Percentiles rank a stretch among this genome's conserved stretches.
Conservation (phyloP, 495 filamentous ascomycete genomes). For the Rostrohypoxylon terebratum region DNA sequence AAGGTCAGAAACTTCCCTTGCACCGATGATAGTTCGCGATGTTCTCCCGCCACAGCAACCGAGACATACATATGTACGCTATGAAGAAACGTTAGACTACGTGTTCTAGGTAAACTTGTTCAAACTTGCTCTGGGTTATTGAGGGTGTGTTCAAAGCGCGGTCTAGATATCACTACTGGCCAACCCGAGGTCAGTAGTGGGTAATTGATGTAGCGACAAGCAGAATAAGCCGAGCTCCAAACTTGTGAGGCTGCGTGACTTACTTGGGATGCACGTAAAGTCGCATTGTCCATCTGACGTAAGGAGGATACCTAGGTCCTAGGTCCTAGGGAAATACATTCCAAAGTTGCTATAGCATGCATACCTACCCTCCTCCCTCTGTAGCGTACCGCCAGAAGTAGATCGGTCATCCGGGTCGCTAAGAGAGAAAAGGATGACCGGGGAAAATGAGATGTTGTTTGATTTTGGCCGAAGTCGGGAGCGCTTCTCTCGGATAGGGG, state of each 20-base stretch:
- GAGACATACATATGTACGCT: not conserved
- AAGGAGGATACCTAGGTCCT: no score
- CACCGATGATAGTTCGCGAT: conserved; percentile 4
- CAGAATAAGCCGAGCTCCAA: conserved; percentile 1
- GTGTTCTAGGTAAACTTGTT: conserved; percentile 5
- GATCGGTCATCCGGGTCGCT: conserved; percentile 13
- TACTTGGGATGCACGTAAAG: conserved; percentile 22
- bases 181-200: not conserved
- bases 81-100: not conserved
- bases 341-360: not conserved
- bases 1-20: conserved; percentile 18
- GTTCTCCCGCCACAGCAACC: not conserved
- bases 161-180: not conserved
- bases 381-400: not conserved
- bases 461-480: conserved; percentile 23
- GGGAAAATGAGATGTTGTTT: not conserved
- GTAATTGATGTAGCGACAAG: not conserved
- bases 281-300: conserved; percentile 31
- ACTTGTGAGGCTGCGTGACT: conserved; percentile 23
- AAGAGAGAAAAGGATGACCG: conserved; percentile 1
- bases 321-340: not conserved
- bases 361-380: no score
- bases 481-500: conserved; percentile 6
- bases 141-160: not conserved
- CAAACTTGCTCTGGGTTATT: not conserved